Percentiles rank a stretch among this genome's conserved stretches.
Evolutionary conservation across 257 asterid genomes (phyloP).

Genomic region (Solanum sejunctum): DNA sequence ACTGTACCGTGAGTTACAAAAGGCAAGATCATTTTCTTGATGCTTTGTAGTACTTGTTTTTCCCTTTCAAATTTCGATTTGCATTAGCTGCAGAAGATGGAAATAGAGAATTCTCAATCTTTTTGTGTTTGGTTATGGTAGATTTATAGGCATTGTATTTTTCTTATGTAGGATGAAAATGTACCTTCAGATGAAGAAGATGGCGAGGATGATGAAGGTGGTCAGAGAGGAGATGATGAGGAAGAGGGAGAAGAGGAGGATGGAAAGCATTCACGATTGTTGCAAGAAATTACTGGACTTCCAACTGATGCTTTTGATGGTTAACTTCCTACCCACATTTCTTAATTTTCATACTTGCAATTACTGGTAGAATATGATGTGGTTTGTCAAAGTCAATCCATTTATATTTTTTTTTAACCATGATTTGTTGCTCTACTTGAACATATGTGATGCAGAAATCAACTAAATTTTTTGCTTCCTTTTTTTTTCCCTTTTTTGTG

Average conservation of each 20-base stretch:
- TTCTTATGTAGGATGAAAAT: slow-evolving; percentile 49
- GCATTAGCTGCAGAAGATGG: background rate
- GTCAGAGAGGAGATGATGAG: slow-evolving; percentile 1
- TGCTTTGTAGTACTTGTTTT: background rate
- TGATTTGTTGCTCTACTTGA: background rate
- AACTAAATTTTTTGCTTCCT: background rate
- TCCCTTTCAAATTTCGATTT: background rate
- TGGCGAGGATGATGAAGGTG: slow-evolving; percentile 23
- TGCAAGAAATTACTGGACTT: slow-evolving; percentile 75
- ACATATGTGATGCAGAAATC: background rate
- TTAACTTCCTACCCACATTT: slow-evolving; percentile 4
- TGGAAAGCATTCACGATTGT: slow-evolving; percentile 56
- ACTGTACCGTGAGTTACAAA: background rate
- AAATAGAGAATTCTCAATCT: background rate
- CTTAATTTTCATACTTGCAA: background rate
- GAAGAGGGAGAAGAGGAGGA: slow-evolving; percentile 24
- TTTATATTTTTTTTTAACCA: background rate
- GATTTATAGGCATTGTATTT: background rate
- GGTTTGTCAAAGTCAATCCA: background rate
- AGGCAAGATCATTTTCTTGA: background rate
- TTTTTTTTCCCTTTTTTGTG: background rate
- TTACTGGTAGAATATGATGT: background rate
- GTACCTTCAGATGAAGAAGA: slow-evolving; percentile 65
- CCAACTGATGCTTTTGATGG: slow-evolving; percentile 69
- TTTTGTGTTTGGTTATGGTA: background rate